These are phyloP conservation scores for Lonicera japonica DNA, from an alignment of 129 eudicot species.

Conservation along the genomic window DNA sequence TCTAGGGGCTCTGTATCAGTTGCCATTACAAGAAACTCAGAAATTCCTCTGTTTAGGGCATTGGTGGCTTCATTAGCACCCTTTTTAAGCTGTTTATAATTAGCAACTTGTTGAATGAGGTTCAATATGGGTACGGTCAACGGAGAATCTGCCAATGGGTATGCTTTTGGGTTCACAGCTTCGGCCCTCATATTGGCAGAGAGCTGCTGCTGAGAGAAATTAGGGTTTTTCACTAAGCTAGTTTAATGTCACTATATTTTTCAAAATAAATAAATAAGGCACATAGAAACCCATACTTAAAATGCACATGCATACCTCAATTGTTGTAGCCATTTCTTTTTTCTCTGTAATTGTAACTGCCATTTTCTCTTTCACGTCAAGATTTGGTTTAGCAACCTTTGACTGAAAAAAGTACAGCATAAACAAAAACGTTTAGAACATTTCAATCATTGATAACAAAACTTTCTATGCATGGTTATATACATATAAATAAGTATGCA, in stretches of 20 bases:
- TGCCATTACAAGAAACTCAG: slow-evolving; percentile 52
- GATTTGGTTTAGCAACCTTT: background rate
- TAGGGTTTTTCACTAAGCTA: no score
- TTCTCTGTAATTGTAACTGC: slow-evolving; percentile 2
- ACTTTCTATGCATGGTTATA: no score
- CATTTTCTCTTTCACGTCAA: slow-evolving; percentile 8
- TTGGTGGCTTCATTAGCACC: slow-evolving; percentile 63
- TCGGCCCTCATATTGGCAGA: no score
- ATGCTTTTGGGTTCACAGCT: slow-evolving; percentile 53
- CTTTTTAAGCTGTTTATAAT: slow-evolving; percentile 54
- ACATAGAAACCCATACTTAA: background rate
- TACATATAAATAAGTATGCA: no score
- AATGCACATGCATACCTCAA: background rate
- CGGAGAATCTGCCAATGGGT: slow-evolving; percentile 59
- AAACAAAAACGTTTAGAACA: background rate
- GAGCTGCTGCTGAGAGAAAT: no score
- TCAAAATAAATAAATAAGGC: no score
- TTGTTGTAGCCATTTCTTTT: background rate
- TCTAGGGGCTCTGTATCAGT: slow-evolving; percentile 51
- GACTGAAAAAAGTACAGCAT: background rate
- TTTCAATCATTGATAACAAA: no score
- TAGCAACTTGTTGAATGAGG: slow-evolving; percentile 58
- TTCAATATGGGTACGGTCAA: slow-evolving; percentile 43
- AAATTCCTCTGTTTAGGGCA: slow-evolving; percentile 47
- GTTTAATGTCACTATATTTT: no score